These are phyloP conservation scores for Protomyces inundatus DNA, from an alignment of 1,139 yeast genomes.

Conservation along the genomic window DNA sequence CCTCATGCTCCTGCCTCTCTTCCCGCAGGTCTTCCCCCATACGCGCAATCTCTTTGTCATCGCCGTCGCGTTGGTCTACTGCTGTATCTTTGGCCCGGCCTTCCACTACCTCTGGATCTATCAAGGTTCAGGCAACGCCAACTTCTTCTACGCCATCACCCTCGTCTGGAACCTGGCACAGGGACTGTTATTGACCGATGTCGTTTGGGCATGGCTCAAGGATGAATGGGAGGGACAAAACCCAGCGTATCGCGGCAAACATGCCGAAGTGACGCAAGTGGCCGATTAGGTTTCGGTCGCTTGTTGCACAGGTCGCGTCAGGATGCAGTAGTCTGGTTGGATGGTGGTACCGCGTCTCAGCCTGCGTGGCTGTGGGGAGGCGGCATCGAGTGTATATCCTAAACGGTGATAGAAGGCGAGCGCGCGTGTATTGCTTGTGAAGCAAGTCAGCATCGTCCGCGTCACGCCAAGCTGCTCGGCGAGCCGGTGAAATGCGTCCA, in stretches of 20 bases:
- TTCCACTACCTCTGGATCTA: slow-evolving; percentile 94
- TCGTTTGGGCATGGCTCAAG: slow-evolving; percentile 74
- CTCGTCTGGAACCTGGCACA: slow-evolving; percentile 73
- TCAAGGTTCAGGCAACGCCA: slow-evolving; percentile 90
- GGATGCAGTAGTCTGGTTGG: neutral
- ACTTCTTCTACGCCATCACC: slow-evolving; percentile 91
- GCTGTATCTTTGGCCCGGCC: slow-evolving; percentile 67
- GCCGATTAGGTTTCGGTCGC: neutral
- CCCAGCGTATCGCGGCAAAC: slow-evolving; percentile 11
- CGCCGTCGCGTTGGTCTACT: slow-evolving; percentile 46
- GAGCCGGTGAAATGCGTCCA: slow-evolving; percentile 27
- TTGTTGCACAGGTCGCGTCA: neutral
- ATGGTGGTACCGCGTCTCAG: neutral
- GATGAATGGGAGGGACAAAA: slow-evolving; percentile 50
- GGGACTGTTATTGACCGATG: slow-evolving; percentile 64
- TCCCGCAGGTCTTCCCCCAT: slow-evolving; percentile 43
- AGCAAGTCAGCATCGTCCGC: slow-evolving; percentile 32
- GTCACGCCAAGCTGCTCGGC: slow-evolving; percentile 18
- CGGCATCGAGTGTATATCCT: slow-evolving; percentile 8
- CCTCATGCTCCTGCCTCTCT: slow-evolving; percentile 55
- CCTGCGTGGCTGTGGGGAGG: neutral
- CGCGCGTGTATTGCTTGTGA: slow-evolving; percentile 31
- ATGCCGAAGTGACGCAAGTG: neutral
- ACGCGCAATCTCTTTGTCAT: slow-evolving; percentile 45
- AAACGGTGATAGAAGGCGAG: slow-evolving; percentile 28